Conservation (phyloP, 78 protist species). For the Dictyostelium citrinum region DNA sequence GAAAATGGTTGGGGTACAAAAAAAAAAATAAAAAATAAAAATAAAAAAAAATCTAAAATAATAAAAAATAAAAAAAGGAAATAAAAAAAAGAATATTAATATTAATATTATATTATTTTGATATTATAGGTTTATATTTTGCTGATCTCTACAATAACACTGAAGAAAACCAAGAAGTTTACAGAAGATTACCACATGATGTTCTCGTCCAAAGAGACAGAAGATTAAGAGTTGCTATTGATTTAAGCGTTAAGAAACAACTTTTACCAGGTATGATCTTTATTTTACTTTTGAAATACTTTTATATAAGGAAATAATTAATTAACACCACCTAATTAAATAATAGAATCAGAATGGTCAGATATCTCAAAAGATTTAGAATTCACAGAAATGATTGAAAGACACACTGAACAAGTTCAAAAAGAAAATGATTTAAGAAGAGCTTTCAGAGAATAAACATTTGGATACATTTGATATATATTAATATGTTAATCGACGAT, state of each 20-base stretch:
- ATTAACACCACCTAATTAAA: not conserved
- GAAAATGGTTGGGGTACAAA: no score
- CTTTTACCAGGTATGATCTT: constrained; percentile 39
- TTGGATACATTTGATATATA: not conserved
- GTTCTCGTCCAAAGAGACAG: constrained; percentile 47
- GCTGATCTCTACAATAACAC: constrained; percentile 73
- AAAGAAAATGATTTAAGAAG: constrained; percentile 39
- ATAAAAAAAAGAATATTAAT: not conserved
- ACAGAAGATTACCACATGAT: constrained; percentile 47
- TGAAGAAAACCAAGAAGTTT: constrained; percentile 46
- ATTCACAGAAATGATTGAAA: constrained; percentile 36
- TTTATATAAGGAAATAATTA: not conserved
- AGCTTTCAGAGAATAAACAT: constrained; percentile 49
- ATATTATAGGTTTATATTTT: constrained; percentile 38
- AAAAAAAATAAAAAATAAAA: not conserved
- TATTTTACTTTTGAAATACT: not conserved
- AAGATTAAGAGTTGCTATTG: constrained; percentile 57
- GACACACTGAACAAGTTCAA: not conserved
- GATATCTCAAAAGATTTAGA: constrained; percentile 8
- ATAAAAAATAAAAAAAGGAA: not conserved
- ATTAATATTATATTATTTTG: not conserved
- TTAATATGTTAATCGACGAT: not conserved
- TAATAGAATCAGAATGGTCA: constrained; percentile 49
- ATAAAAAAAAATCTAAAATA: not conserved
- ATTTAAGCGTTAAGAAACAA: constrained; percentile 48